A percentile compares a stretch with the other conserved stretches of the same genome.
Conservation (phyloP, 805 yeast species). For the Ascoidea rubescens region DNA sequence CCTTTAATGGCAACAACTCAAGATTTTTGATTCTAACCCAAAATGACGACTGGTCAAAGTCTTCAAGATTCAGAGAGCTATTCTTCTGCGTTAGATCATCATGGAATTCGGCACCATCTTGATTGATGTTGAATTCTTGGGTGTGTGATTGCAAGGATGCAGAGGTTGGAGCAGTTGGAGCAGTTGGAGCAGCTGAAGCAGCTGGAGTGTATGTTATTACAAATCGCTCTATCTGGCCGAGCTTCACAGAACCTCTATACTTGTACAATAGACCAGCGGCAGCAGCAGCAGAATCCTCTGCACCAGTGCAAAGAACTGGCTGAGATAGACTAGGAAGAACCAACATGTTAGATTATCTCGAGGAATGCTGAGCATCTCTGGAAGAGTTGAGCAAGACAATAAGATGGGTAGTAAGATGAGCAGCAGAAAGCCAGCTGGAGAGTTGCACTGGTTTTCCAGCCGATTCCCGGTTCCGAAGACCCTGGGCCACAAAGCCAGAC, state of each 20-base stretch:
- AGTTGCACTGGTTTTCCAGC: no score
- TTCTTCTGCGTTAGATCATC: neutral
- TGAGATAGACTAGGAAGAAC: no score
- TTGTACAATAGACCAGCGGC: neutral
- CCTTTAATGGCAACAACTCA: constrained; percentile 47
- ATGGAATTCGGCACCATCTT: constrained; percentile 4
- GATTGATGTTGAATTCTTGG: neutral
- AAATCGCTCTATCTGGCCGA: neutral
- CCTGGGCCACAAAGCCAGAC: no score
- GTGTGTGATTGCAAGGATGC: neutral
- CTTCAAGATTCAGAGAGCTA: no score
- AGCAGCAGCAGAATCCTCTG: neutral
- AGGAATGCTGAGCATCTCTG: no score
- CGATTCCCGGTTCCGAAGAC: no score
- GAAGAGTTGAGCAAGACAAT: no score
- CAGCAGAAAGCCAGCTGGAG: no score
- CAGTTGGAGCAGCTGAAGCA: constrained; percentile 1
- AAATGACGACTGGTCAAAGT: constrained; percentile 13
- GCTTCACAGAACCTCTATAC: neutral
- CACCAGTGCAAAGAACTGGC: no score
- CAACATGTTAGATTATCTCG: no score
- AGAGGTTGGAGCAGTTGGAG: constrained; percentile 13
- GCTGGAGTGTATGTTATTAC: neutral
- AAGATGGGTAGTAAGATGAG: no score
- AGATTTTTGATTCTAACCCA: constrained; percentile 50